Conservation (phyloP, 805 yeast genomes). For the Babjeviella inositovora region DNA sequence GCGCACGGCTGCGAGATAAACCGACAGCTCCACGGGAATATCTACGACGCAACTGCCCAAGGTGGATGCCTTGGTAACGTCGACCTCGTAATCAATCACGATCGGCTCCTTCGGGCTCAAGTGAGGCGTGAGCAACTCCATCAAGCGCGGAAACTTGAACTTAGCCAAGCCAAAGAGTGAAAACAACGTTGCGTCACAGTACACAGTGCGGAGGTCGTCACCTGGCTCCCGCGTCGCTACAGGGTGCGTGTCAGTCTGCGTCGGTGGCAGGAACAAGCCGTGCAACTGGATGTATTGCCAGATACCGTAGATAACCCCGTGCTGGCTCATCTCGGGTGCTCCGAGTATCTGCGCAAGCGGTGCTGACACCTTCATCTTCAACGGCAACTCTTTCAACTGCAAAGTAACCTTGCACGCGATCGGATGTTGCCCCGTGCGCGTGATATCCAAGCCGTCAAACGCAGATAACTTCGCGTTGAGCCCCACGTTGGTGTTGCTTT, state of each 20-base stretch:
- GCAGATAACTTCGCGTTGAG: conserved; percentile 18
- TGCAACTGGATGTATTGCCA: conserved; percentile 72
- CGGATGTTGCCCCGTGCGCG: conserved; percentile 48
- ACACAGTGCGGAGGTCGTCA: conserved; percentile 13
- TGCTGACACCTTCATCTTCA: conserved; percentile 45
- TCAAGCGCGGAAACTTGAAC: conserved; percentile 55
- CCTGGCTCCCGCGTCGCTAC: conserved; percentile 6
- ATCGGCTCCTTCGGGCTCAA: conserved; percentile 71
- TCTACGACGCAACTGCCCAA: conserved; percentile 73
- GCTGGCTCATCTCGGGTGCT: conserved; percentile 64
- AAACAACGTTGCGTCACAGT: conserved; percentile 25
- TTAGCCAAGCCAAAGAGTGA: conserved; percentile 30
- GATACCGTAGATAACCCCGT: conserved; percentile 62
- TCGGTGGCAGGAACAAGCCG: conserved; percentile 31
- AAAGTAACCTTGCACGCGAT: conserved; percentile 58
- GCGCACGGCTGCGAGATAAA: background rate
- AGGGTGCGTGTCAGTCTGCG: conserved; percentile 6
- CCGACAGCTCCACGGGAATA: conserved; percentile 23
- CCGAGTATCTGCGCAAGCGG: conserved; percentile 58
- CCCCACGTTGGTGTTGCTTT: conserved; percentile 9
- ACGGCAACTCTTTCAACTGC: conserved; percentile 67
- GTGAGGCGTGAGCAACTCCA: conserved; percentile 48
- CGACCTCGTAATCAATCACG: conserved; percentile 54
- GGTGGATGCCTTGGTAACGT: conserved; percentile 64
- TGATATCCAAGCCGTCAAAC: conserved; percentile 84